A percentile compares a stretch with the other conserved stretches of the same genome.
These are phyloP conservation scores for Penicillium brevicompactum DNA, from an alignment of 2,329 filamentous ascomycete genomes.

Conservation along the genomic window DNA sequence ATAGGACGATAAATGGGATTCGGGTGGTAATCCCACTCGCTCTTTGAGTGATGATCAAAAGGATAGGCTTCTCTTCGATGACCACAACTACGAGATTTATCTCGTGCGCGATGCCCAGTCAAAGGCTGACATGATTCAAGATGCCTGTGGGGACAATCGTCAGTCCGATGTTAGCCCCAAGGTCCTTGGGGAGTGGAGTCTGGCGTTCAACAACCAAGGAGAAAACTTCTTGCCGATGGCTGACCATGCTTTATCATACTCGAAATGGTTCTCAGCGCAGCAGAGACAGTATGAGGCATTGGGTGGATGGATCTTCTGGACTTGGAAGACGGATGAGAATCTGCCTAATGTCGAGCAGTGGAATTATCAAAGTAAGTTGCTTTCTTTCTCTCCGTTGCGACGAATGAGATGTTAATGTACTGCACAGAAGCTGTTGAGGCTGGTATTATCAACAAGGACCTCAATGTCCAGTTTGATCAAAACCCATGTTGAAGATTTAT, in stretches of 20 bases:
- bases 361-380: not conserved
- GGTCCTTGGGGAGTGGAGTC: slow-evolving; percentile 6
- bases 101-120: not conserved
- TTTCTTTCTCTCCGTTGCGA: not conserved
- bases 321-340: not conserved
- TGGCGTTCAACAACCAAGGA: slow-evolving; percentile 1
- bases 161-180: slow-evolving; percentile 1
- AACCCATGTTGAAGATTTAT: not conserved
- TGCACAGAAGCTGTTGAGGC: not conserved
- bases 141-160: slow-evolving; percentile 1
- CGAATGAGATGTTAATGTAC: not conserved
- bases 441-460: not conserved
- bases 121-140: not conserved
- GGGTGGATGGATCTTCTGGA: not conserved
- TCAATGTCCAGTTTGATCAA: not conserved
- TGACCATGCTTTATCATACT: not conserved
- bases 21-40: not conserved
- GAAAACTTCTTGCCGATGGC: not conserved
- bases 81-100: not conserved
- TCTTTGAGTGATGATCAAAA: not conserved
- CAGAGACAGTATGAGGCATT: not conserved
- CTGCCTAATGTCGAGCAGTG: not conserved
- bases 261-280: not conserved
- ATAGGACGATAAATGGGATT: not conserved
- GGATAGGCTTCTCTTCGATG: not conserved